Evolutionary conservation across 164 flowering plant genomes (phyloP), one percentile per base, ranked within the genome.

Genomic region (Litsea cubeba): DNA sequence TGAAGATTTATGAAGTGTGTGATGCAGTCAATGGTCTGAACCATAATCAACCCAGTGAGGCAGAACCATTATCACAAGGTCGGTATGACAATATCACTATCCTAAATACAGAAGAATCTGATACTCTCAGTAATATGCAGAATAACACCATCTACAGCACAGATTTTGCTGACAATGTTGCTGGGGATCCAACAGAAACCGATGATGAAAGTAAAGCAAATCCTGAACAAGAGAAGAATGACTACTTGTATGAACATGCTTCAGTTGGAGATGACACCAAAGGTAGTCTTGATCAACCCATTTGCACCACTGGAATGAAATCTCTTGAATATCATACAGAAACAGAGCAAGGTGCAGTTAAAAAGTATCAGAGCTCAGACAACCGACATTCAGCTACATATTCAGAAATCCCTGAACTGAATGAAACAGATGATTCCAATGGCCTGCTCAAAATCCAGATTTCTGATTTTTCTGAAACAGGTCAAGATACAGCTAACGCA

Each of bases 111-210:
- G 67, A 14, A 35, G 74, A 62, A 12, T 5, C 60, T 14, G n/a
- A 17, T 5, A 54, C 20, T 4, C n/a, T 15, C 60, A 54, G 60
- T 15, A 22, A 69, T 20, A 72, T 74, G 65, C 40, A 22, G 25
- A 68, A 67, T 12, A 26, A 54, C 17, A 24, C 22, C 57, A 68
- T 17, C 50, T 68, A 25, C 65, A 71, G 25, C n/a, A 68, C 12
- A 50, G 24, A 32, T 70, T 76, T 81, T 70, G 70, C 81, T 74
- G 20, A 54, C 69, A 50, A 72, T 25, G 23, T 64, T 73, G 75
- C 62, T 62, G 74, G 65, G 64, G 78, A 77, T 30, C 62, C 35
- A 28, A 25, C 60, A 35, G 75, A 70, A 71, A 66, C 18, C 11
- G 46, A 24, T 22, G 50, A 54, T 32, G 80, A 77, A 60, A 68